These are phyloP conservation scores for Graphilbum fragrans DNA, from an alignment of 2,329 filamentous ascomycete species.

Conservation along the genomic window DNA sequence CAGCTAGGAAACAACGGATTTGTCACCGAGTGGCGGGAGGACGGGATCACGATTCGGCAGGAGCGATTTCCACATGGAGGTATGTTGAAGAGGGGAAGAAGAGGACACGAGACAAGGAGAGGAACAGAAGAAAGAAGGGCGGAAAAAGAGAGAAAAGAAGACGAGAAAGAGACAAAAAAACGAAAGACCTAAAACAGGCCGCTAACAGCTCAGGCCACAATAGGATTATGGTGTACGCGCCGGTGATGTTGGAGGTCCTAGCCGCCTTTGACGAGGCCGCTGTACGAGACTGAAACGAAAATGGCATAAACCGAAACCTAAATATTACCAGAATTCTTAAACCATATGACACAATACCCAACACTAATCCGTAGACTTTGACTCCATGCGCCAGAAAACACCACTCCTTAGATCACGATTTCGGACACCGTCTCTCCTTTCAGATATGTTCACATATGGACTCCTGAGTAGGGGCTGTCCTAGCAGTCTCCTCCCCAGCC, in stretches of 20 bases:
- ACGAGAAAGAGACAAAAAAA: neutral
- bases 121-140: too few relatives aligned
- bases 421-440: too few relatives aligned
- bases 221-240: slow-evolving; percentile 51
- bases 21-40: slow-evolving; percentile 31
- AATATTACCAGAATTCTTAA: too few relatives aligned
- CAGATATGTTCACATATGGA: too few relatives aligned
- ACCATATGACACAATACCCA: too few relatives aligned
- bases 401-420: neutral
- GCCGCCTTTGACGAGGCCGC: slow-evolving; percentile 41
- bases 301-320: too few relatives aligned
- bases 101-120: too few relatives aligned
- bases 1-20: slow-evolving; percentile 33
- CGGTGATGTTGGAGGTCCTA: slow-evolving; percentile 52
- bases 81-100: too few relatives aligned
- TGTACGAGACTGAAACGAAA: neutral
- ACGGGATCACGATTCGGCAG: slow-evolving; percentile 36
- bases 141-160: too few relatives aligned
- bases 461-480: too few relatives aligned
- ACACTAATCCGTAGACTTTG: too few relatives aligned
- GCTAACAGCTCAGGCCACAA: slow-evolving; percentile 48
- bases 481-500: slow-evolving; percentile 33
- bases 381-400: neutral
- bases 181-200: neutral
- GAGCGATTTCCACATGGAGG: slow-evolving; percentile 43